Base-by-base conservation (phyloP, 306 rosid species). In the Oemleria cerasiformis region DNA sequence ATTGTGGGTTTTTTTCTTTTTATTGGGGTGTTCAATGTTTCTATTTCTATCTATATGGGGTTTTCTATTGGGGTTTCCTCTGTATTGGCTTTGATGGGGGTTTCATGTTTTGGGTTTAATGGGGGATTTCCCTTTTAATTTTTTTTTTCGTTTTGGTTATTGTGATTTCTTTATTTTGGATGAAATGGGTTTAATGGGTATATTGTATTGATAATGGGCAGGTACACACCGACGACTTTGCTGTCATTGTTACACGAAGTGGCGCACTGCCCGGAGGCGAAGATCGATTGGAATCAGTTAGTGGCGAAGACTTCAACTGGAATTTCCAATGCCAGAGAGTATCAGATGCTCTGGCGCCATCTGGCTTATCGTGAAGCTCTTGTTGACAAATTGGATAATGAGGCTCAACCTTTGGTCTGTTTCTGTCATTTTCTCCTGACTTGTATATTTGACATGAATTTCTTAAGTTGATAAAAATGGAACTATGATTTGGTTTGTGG, bases 271-370 rank as follows among this genome's bases (percentile, higher is more conserved):
- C 30, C 88, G 30, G 73, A 75, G 0, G 19, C 34, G 40, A 89
- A 89, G 78, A 86, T 91, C 44, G 92, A 91, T 77, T 95, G 97
- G 97, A 85, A 85, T 67, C 87, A 71, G 51, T 65, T 95, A 82
- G 92, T 88, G 20, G 86, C 78, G 75, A 86, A 78, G 48, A 89
- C 90, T 16, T 72, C 92, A 0, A 88, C 97, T 65, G 97, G 96
- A 44, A 95, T 95, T 70, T 83, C 92, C 10, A 87, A 70, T 85
- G 90, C 96, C 25, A 79, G 90, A 63, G 99, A 95, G 70, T 89
- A 82, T 75, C 99, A 89, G 80, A 85, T 95, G 97, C 70, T 95
- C 2, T 95, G 99, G 99, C 97, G 88, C 43, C 92, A 91, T 86
- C 68, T 95, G 70, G 97, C 99, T 1, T 95, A 95, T 73, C 85